Base-by-base conservation (phyloP, 768 basidiomycete genomes). In the Tulasnella sp. region DNA sequence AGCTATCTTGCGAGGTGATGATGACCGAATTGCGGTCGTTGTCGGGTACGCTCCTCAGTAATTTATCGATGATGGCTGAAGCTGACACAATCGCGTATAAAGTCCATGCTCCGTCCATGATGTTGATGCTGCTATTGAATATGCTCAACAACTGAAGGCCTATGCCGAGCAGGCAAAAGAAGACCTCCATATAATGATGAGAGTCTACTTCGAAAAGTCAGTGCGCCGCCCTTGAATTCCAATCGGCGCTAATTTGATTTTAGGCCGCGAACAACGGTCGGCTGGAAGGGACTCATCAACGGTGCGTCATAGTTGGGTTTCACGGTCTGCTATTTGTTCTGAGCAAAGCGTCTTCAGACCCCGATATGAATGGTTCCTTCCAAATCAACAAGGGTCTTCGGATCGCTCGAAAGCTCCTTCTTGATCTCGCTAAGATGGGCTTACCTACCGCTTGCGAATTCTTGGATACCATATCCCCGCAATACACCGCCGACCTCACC, bases 251-350 rank as follows among this genome's bases (percentile, higher is more conserved):
- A 52, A 78, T 73, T 81, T 91, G 91, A 1, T 88, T 52, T 67
- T 52, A 82, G 84, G 80, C 85, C 85, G 0, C 78, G 97, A 38
- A 99, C 97, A 8, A 98, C 97, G 0, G 92, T 99, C 69, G 97
- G 97, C 36, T 99, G 97, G 97, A 99, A 99, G 83, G 97, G 97
- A 45, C 89, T 99, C 78, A 98, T 99, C 84, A 99, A 98, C 81
- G 96, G 84, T 84, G 14, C 58, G 81, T 49, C 19, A 15, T 40
- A 22, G 45, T 71, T 7, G 38, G 5, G 31, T 22, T 12, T 45
- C 58, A 6, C 38, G 78, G n/a, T 3, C 40, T 64, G 14, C 31
- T 45, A 4, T 29, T 68, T 19, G 22, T n/a, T 25, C 72, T 79
- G 15, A 37, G 54, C 25, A 7, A 34, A 6, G 11, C 29, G 19